These are phyloP conservation scores for Oenanthe sinensis DNA, from an alignment of 129 eudicot species.

Conservation along the genomic window DNA sequence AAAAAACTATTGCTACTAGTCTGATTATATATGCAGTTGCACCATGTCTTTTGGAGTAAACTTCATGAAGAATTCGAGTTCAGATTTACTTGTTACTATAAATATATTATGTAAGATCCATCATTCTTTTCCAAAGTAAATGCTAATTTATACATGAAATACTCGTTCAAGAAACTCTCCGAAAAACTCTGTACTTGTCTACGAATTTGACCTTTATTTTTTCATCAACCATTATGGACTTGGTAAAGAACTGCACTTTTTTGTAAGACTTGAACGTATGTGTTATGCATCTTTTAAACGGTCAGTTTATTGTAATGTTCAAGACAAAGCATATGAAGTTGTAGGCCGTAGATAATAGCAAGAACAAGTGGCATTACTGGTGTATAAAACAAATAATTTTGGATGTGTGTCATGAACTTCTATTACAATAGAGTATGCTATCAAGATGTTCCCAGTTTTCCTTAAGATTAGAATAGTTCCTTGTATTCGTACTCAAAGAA, in stretches of 20 bases:
- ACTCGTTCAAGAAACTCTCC: not conserved
- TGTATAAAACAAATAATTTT: not conserved
- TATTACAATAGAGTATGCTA: not conserved
- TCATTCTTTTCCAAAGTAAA: not conserved
- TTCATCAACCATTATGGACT: too few species aligned
- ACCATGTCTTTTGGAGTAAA: not conserved
- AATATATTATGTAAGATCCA: not conserved
- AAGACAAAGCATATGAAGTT: not conserved
- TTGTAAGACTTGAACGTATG: not conserved
- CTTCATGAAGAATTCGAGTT: not conserved
- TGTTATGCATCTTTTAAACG: not conserved
- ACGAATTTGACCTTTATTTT: not conserved
- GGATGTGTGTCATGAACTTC: too few species aligned
- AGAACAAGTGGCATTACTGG: not conserved
- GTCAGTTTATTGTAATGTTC: not conserved
- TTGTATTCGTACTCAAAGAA: too few species aligned
- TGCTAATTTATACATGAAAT: not conserved
- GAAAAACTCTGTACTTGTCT: not conserved
- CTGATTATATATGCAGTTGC: not conserved
- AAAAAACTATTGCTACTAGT: not conserved
- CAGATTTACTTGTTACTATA: not conserved
- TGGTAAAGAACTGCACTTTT: not conserved
- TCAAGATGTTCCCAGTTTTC: not conserved
- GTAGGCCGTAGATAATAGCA: not conserved
- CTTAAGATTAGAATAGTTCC: too few species aligned